Evolutionary conservation across 805 yeast species (phyloP), one percentile per base, ranked within the genome.

Genomic region (Candida palmyrensis): DNA sequence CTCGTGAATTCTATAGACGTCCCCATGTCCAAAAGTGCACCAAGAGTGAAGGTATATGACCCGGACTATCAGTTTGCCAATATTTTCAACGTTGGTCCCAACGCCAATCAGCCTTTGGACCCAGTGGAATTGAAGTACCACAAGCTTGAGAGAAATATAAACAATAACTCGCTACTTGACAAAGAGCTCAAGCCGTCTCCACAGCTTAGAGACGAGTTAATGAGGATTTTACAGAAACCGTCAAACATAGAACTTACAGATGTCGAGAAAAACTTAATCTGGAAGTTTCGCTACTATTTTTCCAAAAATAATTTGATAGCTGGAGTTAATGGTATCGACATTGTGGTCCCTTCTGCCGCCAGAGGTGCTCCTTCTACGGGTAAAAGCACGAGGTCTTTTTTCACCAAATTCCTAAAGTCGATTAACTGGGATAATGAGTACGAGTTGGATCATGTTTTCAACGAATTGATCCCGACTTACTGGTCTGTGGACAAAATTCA

Each of bases 101-200:
- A 29, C 13, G 37, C 5, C 58, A 50, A 21, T 20, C 28, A 36
- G 14, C 35, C 43, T 28, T 29, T 60, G 38, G 95, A 90, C 47
- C 96, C 96, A 1, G 80, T 92, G 15, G 97, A 92, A 51, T 72
- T 78, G 42, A 92, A 90, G 53, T 87, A 82, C 51, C 77, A 95
- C 43, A 77, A 82, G 37, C 59, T 90, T 33, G 92, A 89, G 42
- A 81, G 97, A 55, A 62, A 61, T 33, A 76, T 83, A 30, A 86
- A 89, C 44, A 82, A 83, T 48, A 75, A 81, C 31, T 72, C 85
- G 1, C 73, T 84, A 18, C 58, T 86, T 23, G 97, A 89, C 51
- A 78, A 77, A 44, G 96, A 88, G 37, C 66, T 86, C 29, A 86
- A 89, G 45, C 98, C 98, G 1, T 82, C 90, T 13, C 82, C 95